These are phyloP conservation scores for Gillenia trifoliata DNA, from an alignment of 306 rosid species.

Conservation along the genomic window DNA sequence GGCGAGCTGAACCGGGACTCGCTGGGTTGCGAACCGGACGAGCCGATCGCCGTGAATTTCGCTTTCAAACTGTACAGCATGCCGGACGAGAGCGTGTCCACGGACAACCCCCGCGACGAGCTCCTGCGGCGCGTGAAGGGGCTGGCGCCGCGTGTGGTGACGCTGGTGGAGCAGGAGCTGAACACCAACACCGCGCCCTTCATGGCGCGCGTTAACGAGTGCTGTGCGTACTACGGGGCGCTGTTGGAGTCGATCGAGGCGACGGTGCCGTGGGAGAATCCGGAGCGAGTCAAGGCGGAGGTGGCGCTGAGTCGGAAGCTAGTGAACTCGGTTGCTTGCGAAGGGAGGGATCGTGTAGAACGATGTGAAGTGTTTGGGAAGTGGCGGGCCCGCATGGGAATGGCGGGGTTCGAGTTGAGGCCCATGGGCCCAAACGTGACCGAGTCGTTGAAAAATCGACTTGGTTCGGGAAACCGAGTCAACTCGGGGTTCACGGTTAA, in stretches of 20 bases:
- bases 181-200: constrained; percentile 90
- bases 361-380: constrained; percentile 90
- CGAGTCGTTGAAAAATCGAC: constrained; percentile 40
- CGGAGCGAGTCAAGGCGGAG: constrained; percentile 51
- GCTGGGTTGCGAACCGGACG: constrained; percentile 52
- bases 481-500: constrained; percentile 55
- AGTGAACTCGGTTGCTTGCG: constrained; percentile 63
- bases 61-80: constrained; percentile 63
- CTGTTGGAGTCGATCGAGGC: constrained; percentile 58
- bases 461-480: constrained; percentile 29
- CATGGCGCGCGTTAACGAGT: constrained; percentile 60
- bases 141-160: constrained; percentile 59
- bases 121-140: constrained; percentile 77
- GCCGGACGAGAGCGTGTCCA: constrained; percentile 91
- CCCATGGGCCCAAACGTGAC: constrained; percentile 54
- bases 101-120: constrained; percentile 83
- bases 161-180: constrained; percentile 70
- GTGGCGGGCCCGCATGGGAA: constrained; percentile 91
- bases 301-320: constrained; percentile 64
- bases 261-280: constrained; percentile 1
- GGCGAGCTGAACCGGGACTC: constrained; percentile 74
- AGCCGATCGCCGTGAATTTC: constrained; percentile 58
- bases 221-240: constrained; percentile 46
- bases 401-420: constrained; percentile 80
- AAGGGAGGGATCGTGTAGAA: constrained; percentile 86